phyloP scores from a whole-genome alignment of 192 early-diverging fungal genomes.

The Thamnidium elegans region DNA sequence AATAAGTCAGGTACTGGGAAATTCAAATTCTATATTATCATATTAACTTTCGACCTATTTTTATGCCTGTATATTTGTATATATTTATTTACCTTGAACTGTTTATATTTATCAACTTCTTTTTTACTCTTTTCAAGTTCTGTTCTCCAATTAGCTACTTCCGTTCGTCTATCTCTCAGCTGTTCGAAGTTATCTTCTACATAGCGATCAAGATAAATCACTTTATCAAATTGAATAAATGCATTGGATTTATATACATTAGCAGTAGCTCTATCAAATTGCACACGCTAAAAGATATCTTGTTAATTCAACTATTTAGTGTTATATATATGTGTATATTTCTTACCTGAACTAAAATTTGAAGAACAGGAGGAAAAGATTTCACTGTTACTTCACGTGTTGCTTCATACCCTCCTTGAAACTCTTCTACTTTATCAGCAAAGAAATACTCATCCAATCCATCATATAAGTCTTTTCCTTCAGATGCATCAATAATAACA shows the following conservation, averaged over 20 bases:
- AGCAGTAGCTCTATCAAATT: conserved; percentile 57
- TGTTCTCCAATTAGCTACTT: conserved; percentile 29
- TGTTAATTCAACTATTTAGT: neutral
- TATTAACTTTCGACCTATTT: too few relatives aligned
- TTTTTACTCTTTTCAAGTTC: conserved; percentile 30
- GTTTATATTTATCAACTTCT: conserved; percentile 27
- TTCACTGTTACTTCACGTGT: conserved; percentile 46
- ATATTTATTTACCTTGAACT: conserved; percentile 14
- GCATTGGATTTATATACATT: conserved; percentile 69
- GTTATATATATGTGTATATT: neutral
- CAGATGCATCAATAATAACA: conserved; percentile 46
- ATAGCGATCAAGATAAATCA: conserved; percentile 61
- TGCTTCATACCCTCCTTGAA: conserved; percentile 31
- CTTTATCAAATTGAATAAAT: conserved; percentile 57
- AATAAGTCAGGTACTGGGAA: conserved; percentile 36
- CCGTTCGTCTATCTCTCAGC: conserved; percentile 19
- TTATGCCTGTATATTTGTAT: neutral
- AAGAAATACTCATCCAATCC: conserved; percentile 59
- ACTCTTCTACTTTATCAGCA: conserved; percentile 35
- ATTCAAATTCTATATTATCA: neutral
- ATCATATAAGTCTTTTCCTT: conserved; percentile 49
- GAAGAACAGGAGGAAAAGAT: conserved; percentile 64
- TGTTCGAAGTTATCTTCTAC: conserved; percentile 36
- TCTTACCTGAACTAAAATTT: conserved; percentile 60
- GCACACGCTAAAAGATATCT: conserved; percentile 46